Evolutionary conservation across 257 asterid genomes (phyloP).

Genomic region (Ilex aquifolium): DNA sequence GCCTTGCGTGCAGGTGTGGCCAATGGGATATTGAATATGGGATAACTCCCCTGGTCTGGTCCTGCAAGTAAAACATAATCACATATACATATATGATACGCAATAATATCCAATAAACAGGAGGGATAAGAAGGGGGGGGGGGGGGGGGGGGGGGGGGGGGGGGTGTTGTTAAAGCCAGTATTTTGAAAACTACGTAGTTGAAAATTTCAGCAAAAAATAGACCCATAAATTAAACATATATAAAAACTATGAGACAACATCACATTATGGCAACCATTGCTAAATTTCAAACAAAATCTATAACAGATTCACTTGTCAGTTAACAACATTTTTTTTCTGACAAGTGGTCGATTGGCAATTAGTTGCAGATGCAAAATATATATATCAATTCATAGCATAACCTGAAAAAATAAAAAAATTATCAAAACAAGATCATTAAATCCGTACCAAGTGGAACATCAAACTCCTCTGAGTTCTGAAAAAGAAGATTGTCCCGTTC

Average conservation of each 20-base stretch:
- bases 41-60: slow-evolving; percentile 50
- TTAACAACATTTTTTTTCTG: neutral
- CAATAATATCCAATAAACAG: too few species aligned
- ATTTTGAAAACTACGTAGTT: too few species aligned
- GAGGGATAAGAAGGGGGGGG: too few species aligned
- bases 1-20: slow-evolving; percentile 57
- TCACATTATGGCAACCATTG: too few species aligned
- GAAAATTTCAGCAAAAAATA: neutral
- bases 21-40: slow-evolving; percentile 51
- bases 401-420: slow-evolving; percentile 1
- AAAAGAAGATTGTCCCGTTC: slow-evolving; percentile 64
- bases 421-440: neutral
- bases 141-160: too few species aligned
- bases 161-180: too few species aligned
- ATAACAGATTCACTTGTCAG: neutral
- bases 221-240: neutral
- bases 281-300: neutral
- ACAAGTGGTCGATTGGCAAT: neutral
- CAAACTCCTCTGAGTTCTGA: slow-evolving; percentile 72
- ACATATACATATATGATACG: neutral
- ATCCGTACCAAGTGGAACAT: slow-evolving; percentile 59
- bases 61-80: slow-evolving; percentile 42
- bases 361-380: slow-evolving; percentile 15
- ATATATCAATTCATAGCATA: slow-evolving; percentile 13
- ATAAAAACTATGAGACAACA: too few species aligned